Evolutionary conservation across 192 early-diverging fungal species (phyloP), one percentile per base, ranked within the genome.

Genomic region (Podila horticola): DNA sequence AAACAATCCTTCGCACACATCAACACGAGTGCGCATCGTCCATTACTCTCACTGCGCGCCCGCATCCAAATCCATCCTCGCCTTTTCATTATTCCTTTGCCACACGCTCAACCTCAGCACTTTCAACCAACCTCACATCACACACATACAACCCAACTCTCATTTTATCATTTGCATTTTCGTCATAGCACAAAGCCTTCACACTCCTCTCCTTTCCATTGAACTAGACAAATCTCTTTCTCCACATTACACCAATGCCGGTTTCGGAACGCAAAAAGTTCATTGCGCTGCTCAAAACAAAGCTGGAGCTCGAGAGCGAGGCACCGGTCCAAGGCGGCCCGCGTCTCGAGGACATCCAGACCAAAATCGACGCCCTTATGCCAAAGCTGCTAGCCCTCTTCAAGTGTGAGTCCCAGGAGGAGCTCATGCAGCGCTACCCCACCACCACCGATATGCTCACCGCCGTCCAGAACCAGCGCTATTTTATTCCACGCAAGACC

Each of bases 211-310:
- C 52, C 24, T 52, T 52, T 24, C 20, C 7, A 52, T 52, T 52
- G 13, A 52, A 52, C 0, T 52, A 20, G 11, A 20, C 20, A 52
- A 52, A 6, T 52, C 0, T 52, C 20, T 52, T 20, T 55, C 52
- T 24, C 17, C 5, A n/a, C 22, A 55, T 5, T 17, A n/a, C 50
- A 52, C 22, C 52, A 55, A 55, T 24, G 52, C 52, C 52, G 9
- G 24, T 71, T 22, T 79, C 75, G 9, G 75, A 79, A 38, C 64
- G 75, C 57, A 79, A 79, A 62, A 71, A 71, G 55, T 20, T 71
- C 50, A 24, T 79, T 12, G 69, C 68, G 7, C 58, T 71, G 9
- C 59, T 79, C 2, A 48, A 66, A 4, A 22, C 26, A 29, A 60
- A 68, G 19, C 75, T 62, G 17, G n/a, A 29, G 33, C 69, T 79